Evolutionary conservation across 2,329 filamentous ascomycete species (phyloP).

Genomic region (Pseudogymnoascus sp.): DNA sequence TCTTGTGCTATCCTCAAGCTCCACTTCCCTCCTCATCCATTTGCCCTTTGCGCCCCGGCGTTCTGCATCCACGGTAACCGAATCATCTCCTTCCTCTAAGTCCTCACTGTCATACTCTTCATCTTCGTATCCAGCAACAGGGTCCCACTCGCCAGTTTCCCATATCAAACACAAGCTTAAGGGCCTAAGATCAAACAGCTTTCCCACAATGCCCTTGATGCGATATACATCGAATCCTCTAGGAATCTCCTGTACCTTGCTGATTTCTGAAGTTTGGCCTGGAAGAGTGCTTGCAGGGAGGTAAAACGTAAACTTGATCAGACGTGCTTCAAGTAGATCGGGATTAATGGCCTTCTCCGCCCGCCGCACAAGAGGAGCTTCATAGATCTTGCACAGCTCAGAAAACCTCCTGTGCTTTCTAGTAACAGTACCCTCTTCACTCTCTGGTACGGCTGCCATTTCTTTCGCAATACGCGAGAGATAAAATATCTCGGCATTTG

Average conservation of each 20-base stretch:
- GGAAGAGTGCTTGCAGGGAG: conserved; percentile 16
- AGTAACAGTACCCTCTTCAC: conserved; percentile 48
- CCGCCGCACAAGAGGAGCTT: conserved; percentile 58
- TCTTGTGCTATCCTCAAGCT: conserved; percentile 71
- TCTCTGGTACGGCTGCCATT: conserved; percentile 52
- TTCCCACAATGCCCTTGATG: conserved; percentile 70
- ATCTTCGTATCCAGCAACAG: conserved; percentile 56
- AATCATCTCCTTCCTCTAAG: conserved; percentile 40
- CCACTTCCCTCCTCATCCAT: conserved; percentile 71
- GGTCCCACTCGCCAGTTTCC: conserved; percentile 90
- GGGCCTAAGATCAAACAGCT: conserved; percentile 58
- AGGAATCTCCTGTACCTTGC: conserved; percentile 47
- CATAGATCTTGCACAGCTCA: conserved; percentile 69
- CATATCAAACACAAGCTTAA: conserved; percentile 63
- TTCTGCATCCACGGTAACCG: conserved; percentile 13
- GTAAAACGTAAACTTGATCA: conserved; percentile 58
- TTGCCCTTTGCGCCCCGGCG: conserved; percentile 36
- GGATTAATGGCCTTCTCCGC: conserved; percentile 53
- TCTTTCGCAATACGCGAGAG: conserved; percentile 75
- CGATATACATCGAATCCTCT: conserved; percentile 73
- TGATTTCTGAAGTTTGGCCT: conserved; percentile 17
- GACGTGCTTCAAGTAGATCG: conserved; percentile 71
- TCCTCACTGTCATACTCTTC: conserved; percentile 48
- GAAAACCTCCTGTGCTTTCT: conserved; percentile 62
- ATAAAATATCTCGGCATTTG: conserved; percentile 91